Conservation (phyloP, 345 rosid species). For the Adansonia digitata region DNA sequence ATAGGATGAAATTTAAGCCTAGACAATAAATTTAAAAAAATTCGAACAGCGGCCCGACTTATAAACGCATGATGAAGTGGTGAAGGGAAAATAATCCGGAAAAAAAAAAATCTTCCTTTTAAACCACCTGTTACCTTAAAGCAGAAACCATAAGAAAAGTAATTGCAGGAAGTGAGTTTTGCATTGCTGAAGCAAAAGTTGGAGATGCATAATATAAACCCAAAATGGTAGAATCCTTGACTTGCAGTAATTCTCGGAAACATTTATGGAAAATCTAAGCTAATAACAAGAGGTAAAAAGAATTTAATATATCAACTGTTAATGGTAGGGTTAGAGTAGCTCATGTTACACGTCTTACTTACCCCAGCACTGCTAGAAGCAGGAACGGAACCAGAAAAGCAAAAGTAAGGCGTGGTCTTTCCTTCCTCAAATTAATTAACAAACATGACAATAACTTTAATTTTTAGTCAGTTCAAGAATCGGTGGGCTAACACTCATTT, state of each 20-base stretch:
- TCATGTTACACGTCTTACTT: slow-evolving; percentile 20
- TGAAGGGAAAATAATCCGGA: no score
- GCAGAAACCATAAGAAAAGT: slow-evolving; percentile 73
- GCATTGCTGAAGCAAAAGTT: slow-evolving; percentile 89
- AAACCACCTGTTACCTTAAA: slow-evolving; percentile 32
- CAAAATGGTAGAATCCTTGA: slow-evolving; percentile 75
- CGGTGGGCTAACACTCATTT: no score
- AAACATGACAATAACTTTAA: no score
- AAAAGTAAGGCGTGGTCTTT: slow-evolving; percentile 70
- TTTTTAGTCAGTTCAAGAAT: no score
- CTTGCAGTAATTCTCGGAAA: slow-evolving; percentile 64
- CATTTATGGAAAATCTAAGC: background rate
- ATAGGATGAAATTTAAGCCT: no score
- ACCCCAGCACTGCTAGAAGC: slow-evolving; percentile 70
- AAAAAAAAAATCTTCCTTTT: background rate
- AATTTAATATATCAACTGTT: background rate
- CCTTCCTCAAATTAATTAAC: slow-evolving; percentile 45
- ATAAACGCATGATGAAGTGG: no score
- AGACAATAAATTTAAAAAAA: no score
- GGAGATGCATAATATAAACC: slow-evolving; percentile 69
- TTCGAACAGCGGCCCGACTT: no score
- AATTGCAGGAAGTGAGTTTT: slow-evolving; percentile 84
- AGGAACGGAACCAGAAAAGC: slow-evolving; percentile 63
- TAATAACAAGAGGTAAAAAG: background rate
- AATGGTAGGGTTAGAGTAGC: no score